A percentile compares a stretch with the other conserved stretches of the same genome.
These are phyloP conservation scores for Fusarium ambrosium DNA, from an alignment of 2,329 filamentous ascomycete species.

Conservation along the genomic window DNA sequence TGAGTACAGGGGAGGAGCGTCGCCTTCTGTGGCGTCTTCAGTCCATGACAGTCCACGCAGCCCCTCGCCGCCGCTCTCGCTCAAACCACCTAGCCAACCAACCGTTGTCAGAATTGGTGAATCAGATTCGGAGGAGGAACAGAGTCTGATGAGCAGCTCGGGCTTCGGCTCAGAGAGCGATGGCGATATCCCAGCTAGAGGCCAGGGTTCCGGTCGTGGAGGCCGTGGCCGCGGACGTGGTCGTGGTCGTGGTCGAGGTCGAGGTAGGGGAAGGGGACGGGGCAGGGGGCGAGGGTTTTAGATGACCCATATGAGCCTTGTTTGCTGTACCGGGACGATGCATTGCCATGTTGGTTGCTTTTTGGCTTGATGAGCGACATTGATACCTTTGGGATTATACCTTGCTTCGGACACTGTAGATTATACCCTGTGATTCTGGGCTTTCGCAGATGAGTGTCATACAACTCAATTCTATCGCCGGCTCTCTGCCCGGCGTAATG, in stretches of 20 bases:
- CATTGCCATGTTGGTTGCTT: background rate
- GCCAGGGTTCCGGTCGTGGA: slow-evolving; percentile 36
- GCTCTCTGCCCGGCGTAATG: background rate
- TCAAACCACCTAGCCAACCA: slow-evolving; percentile 18
- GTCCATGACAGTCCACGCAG: slow-evolving; percentile 26
- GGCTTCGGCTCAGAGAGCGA: slow-evolving; percentile 34
- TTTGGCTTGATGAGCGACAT: slow-evolving; percentile 10
- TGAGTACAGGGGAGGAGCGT: background rate
- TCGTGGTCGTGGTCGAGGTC: slow-evolving; percentile 36
- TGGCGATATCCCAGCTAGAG: slow-evolving; percentile 44
- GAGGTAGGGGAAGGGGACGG: slow-evolving; percentile 40
- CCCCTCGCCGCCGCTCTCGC: slow-evolving; percentile 25
- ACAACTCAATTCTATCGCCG: background rate
- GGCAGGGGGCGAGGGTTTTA: slow-evolving; percentile 31
- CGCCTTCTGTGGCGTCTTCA: slow-evolving; percentile 19
- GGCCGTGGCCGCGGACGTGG: slow-evolving; percentile 31
- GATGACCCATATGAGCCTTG: background rate
- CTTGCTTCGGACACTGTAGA: background rate
- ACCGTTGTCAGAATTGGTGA: slow-evolving; percentile 46
- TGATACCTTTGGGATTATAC: slow-evolving; percentile 17
- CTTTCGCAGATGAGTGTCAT: background rate
- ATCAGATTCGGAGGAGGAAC: slow-evolving; percentile 40
- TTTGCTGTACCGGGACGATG: background rate
- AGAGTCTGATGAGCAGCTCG: slow-evolving; percentile 15
- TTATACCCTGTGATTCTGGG: background rate